Base-by-base conservation (phyloP, 2,329 filamentous ascomycete genomes). In the Botrytis elliptica region DNA sequence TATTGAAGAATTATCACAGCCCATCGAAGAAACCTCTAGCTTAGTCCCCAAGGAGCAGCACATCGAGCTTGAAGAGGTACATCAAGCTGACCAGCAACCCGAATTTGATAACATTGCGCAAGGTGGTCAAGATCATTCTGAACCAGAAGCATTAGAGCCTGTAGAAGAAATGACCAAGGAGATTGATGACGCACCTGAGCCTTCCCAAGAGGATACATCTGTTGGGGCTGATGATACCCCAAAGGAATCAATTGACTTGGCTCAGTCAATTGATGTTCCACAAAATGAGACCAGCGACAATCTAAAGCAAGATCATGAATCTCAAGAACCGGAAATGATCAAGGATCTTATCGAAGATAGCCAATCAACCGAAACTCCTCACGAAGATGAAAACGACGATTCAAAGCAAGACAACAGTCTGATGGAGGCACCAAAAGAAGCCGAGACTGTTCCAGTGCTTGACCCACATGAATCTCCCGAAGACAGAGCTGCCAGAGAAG, bases 401-500 rank as follows among this genome's bases (percentile, higher is more conserved):
- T 60, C 29, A 12, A 57, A 38, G 33, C 70, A 33, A 57, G 63
- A 59, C 4, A n/a, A 16, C 3, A 22, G 25, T 7, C 18, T 16
- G 4, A 4, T 29, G 44, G 46, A 60, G 3, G 16, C 33, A 36
- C 22, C 40, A 36, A 67, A 49, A 14, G n/a, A 44, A 29, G 18
- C 29, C 33, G 46, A 44, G 14, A 12, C 46, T 6, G 33, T 22
- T 4, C 20, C 33, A n/a, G 20, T 16, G 18, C 63, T 46, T 42
- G 38, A n/a, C 10, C n/a, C 33, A 44, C 29, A 60, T 12, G 70
- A 68, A 38, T 72, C 63, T 7, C 46, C 63, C 22, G 57, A 46
- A 70, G 69, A 46, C 14, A 52, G 64, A 72, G 60, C 49, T 52
- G 73, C 68, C 3, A 72, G 71, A 60, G 73, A 69, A 36, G 65